Percentiles rank a stretch among this genome's conserved stretches.
Conservation (phyloP, 2,329 filamentous ascomycete genomes). For the Nemania diffusa region DNA sequence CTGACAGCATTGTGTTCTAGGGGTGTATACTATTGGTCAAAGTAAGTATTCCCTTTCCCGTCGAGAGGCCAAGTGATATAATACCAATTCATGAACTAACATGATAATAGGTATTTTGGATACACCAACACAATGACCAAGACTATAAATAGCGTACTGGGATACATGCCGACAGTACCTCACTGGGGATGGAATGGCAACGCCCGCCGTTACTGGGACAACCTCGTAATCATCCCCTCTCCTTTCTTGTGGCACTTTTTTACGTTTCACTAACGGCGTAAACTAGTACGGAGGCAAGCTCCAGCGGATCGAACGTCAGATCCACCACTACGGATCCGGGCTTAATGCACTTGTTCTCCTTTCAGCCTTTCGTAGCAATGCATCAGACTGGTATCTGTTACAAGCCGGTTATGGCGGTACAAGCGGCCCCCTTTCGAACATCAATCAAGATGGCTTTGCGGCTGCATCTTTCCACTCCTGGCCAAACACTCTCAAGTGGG, state of each 20-base stretch:
- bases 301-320: conserved; percentile 58
- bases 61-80: neutral
- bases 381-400: conserved; percentile 61
- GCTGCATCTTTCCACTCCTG: conserved; percentile 67
- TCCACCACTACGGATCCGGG: conserved; percentile 70
- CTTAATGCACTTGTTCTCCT: conserved; percentile 67
- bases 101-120: conserved; percentile 58
- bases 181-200: conserved; percentile 74
- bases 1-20: conserved; percentile 26
- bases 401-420: conserved; percentile 65
- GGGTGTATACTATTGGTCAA: conserved; percentile 68
- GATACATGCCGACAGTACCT: conserved; percentile 66
- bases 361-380: conserved; percentile 59
- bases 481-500: conserved; percentile 66
- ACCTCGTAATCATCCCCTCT: conserved; percentile 48
- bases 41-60: conserved; percentile 45
- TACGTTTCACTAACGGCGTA: conserved; percentile 4
- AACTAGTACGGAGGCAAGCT: conserved; percentile 55
- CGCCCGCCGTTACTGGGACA: conserved; percentile 70
- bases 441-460: conserved; percentile 64
- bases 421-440: conserved; percentile 64
- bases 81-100: neutral
- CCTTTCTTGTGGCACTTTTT: neutral
- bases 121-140: conserved; percentile 58
- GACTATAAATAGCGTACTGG: conserved; percentile 63